Evolutionary conservation across 1,139 yeast species (phyloP), one percentile per base, ranked within the genome.

Genomic region (Meyerozyma smithsonii): DNA sequence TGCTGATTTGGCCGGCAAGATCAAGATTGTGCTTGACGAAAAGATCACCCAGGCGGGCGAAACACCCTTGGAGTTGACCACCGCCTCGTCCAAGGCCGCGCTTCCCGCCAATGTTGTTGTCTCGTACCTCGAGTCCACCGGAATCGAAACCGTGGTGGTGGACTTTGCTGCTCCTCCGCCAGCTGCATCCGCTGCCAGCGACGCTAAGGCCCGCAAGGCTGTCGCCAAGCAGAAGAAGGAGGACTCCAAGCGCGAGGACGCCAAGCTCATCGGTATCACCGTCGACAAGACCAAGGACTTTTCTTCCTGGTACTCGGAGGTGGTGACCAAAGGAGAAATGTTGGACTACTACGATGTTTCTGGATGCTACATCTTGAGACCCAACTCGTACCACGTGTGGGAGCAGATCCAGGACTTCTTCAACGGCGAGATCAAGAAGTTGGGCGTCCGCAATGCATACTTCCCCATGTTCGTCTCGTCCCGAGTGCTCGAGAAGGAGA

Each of bases 401-500:
- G 98, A 94, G 73, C 71, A 75, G 47, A 90, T 94, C 58, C 97
- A 90, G 69, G 75, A 71, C 48, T 94, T 82, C 81, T 90, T 94
- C 62, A 86, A 94, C 64, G 68, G 54, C 14, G 73, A 75, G 53
- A 94, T 94, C 66, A 89, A 86, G 72, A 72, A 77, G 44, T 66
- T 92, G 59, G 98, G 97, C 46, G 98, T 94, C 44, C 81, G 84
- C 56, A 92, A 92, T 66, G 84, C 97, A 20, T 92, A 92, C 63
- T 94, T 94, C 84, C 99, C 99, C 50, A 87, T 94, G 96, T 94
- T 94, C 59, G 98, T 94, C 37, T 89, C 97, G 8, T 75, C 88
- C 39, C 78, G 81, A 53, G 98, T 92, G 25, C 74, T 94, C 56
- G 97, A 92, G 67, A 88, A 84, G 70, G 99, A 94, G 72, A 94